Base-by-base conservation (phyloP, 106 monocot genomes). In the Allium cepa region DNA sequence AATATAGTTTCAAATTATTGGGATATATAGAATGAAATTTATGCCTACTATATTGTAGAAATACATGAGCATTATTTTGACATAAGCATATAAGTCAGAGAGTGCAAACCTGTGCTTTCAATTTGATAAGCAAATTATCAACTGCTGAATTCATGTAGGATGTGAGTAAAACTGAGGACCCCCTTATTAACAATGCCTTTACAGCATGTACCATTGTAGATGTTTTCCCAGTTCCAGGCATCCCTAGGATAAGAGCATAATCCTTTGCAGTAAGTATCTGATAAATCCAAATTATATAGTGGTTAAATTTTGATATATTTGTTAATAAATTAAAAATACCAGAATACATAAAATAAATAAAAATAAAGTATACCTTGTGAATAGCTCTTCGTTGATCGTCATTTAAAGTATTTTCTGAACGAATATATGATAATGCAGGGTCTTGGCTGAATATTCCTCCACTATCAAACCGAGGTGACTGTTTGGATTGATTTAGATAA, bases 141-240 rank as follows among this genome's bases (percentile, higher is more conserved):
- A 99, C 75, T 48, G 99, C 99, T 16, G 93, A 87, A 79, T 99
- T 99, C 64, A 92, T 99, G 61, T 99, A 99, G 63, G 99, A 99
- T 36, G 99, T 90, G 48, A 99, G 80, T 63, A 99, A 93, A 78
- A 99, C 79, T 47, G 99, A 92, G 66, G 82, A 75, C 71, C 92
- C 90, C 82, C 92, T 87, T 10, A 87, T 83, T 58, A 92, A 61
- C 58, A 99, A 81, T 72, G 97, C 88, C 75, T 99, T 99, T 16
- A 99, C 92, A 65, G 97, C 97, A 92, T 99, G 92, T 68, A 90
- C 90, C 92, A 99, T 92, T 17, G 97, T 99, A 10, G 88, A 92
- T 65, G 97, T 99, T 83, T 99, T 99, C 1, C 97, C 97, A n/a
- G 97, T 92, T 76, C 97, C 97, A 67, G 97, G 97, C 97, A 99